Percentiles rank a stretch among this genome's conserved stretches.
Evolutionary conservation across 2,329 filamentous ascomycete species (phyloP).

Genomic region (Alternaria longipes): DNA sequence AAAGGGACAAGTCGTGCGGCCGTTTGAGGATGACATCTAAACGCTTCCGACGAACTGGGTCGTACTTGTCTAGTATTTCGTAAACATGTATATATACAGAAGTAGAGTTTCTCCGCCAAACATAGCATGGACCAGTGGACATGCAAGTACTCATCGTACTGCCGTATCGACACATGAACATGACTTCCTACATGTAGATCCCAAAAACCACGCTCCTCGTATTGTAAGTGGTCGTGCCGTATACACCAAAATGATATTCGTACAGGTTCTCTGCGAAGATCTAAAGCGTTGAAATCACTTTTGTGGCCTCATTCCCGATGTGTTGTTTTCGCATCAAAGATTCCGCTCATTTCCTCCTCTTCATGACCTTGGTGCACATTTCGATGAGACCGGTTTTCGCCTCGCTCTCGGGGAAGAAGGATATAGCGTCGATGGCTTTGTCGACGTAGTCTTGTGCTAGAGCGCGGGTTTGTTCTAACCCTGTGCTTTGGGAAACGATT

Average conservation of each 20-base stretch:
- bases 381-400: constrained; percentile 91
- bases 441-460: constrained; percentile 91
- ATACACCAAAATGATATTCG: neutral
- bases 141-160: neutral
- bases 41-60: neutral
- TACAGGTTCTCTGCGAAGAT: neutral
- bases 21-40: constrained; percentile 66
- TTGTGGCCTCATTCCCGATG: neutral
- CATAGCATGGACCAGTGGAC: neutral
- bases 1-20: constrained; percentile 79
- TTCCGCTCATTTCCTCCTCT: constrained; percentile 77
- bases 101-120: constrained; percentile 1
- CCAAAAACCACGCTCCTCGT: neutral
- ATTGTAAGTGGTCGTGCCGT: neutral
- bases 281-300: neutral
- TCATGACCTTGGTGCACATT: constrained; percentile 92
- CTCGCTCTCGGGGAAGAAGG: constrained; percentile 88
- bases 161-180: neutral
- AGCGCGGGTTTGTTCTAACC: constrained; percentile 89
- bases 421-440: constrained; percentile 85
- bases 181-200: neutral
- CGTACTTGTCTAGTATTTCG: neutral
- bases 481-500: constrained; percentile 82
- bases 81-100: constrained; percentile 8
- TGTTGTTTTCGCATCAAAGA: neutral